These are phyloP conservation scores for Cytospora schulzeri DNA, from an alignment of 2,329 filamentous ascomycete species.

Conservation along the genomic window DNA sequence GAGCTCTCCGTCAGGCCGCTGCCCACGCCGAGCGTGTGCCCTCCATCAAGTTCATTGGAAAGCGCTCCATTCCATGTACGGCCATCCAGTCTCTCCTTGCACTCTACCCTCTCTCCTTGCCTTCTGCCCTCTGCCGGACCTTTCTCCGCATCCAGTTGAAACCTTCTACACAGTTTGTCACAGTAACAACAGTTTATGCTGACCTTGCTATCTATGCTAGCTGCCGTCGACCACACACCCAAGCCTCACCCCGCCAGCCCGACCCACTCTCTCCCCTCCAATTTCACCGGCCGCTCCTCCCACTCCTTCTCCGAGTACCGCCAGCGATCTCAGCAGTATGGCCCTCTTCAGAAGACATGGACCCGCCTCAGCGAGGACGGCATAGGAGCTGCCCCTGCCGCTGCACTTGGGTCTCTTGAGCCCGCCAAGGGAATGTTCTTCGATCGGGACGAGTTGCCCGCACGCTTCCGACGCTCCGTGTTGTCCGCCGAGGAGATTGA, in stretches of 20 bases:
- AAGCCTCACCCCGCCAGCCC: conserved; percentile 74
- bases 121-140: background rate
- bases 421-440: conserved; percentile 78
- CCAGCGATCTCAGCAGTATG: conserved; percentile 76
- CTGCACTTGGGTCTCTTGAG: conserved; percentile 71
- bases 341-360: conserved; percentile 65
- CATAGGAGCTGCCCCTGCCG: conserved; percentile 66
- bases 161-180: background rate
- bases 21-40: conserved; percentile 62
- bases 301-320: conserved; percentile 77
- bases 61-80: conserved; percentile 61
- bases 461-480: conserved; percentile 75
- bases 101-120: conserved; percentile 7
- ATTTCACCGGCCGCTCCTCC: conserved; percentile 48
- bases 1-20: conserved; percentile 59
- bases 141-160: background rate
- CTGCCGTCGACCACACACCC: conserved; percentile 71
- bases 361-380: conserved; percentile 38
- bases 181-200: background rate
- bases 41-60: conserved; percentile 64
- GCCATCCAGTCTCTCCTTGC: conserved; percentile 16
- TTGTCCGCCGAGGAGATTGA: conserved; percentile 88
- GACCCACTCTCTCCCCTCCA: conserved; percentile 61
- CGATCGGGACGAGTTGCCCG: conserved; percentile 84
- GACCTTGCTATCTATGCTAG: conserved; percentile 44